Percentiles rank a stretch among this genome's conserved stretches.
These are phyloP conservation scores for Truncatella angustata DNA, from an alignment of 2,329 filamentous ascomycete species.

Conservation along the genomic window DNA sequence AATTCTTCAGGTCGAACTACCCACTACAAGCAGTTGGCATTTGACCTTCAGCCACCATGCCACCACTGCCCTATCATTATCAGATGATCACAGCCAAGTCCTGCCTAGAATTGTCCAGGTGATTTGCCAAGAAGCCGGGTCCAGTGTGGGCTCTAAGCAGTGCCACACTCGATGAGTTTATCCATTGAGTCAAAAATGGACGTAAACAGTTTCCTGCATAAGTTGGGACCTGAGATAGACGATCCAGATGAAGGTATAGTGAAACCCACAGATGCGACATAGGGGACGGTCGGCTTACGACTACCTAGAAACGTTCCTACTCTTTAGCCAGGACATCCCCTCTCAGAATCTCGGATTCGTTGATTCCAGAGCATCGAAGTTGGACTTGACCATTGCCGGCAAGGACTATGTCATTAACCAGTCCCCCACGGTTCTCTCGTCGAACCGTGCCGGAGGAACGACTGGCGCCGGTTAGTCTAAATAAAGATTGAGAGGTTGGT, in stretches of 20 bases:
- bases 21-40: too few species aligned
- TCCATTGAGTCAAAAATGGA: not conserved
- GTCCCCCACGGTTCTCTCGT: constrained; percentile 78
- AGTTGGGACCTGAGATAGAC: constrained; percentile 41
- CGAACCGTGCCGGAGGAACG: constrained; percentile 69
- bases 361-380: constrained; percentile 61
- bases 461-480: constrained; percentile 61
- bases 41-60: not conserved
- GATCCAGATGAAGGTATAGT: constrained; percentile 47
- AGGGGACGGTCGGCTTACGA: not conserved
- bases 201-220: constrained; percentile 1
- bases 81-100: not conserved
- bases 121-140: not conserved
- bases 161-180: too few species aligned
- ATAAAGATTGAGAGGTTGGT: too few species aligned
- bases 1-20: not conserved
- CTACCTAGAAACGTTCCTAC: constrained; percentile 73
- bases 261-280: not conserved
- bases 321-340: constrained; percentile 76
- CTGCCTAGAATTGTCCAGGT: not conserved
- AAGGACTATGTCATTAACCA: constrained; percentile 76
- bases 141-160: too few species aligned
- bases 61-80: not conserved
- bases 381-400: constrained; percentile 68
- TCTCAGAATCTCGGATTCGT: constrained; percentile 83